These are phyloP conservation scores for Boletus rex-veris DNA, from an alignment of 768 basidiomycete genomes.

Conservation along the genomic window DNA sequence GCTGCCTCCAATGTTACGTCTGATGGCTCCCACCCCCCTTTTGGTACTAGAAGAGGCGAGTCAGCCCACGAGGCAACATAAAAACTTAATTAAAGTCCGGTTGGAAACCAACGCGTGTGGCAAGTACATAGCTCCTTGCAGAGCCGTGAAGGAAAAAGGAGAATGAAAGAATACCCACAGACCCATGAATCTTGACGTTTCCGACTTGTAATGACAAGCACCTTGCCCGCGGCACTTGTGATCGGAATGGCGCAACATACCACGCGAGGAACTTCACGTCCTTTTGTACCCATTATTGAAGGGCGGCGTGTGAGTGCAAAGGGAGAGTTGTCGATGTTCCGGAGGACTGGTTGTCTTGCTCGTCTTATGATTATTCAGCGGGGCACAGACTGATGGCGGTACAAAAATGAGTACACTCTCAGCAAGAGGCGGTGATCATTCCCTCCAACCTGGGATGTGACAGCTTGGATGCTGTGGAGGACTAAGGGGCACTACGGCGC, in stretches of 20 bases:
- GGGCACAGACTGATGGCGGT: slow-evolving; percentile 1
- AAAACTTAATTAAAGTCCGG: background rate
- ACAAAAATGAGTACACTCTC: slow-evolving; percentile 7
- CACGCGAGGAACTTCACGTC: slow-evolving; percentile 75
- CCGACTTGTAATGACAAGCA: slow-evolving; percentile 81
- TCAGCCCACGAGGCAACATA: slow-evolving; percentile 2
- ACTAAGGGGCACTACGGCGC: slow-evolving; percentile 11
- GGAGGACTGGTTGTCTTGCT: background rate
- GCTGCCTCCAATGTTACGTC: slow-evolving; percentile 83
- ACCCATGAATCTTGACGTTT: slow-evolving; percentile 82
- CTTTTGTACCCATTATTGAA: slow-evolving; percentile 56
- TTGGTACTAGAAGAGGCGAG: slow-evolving; percentile 59
- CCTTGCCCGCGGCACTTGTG: slow-evolving; percentile 64
- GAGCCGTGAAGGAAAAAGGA: background rate
- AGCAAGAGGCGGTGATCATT: background rate
- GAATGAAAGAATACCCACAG: slow-evolving; percentile 57
- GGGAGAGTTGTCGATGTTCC: background rate
- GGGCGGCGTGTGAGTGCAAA: slow-evolving; percentile 1
- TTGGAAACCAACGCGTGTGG: background rate
- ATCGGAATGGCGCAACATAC: slow-evolving; percentile 92
- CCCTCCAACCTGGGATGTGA: slow-evolving; percentile 8
- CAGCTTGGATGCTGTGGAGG: slow-evolving; percentile 1
- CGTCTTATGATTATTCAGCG: slow-evolving; percentile 1
- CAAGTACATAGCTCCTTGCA: background rate
- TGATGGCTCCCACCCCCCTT: slow-evolving; percentile 85